Evolutionary conservation across 2,329 filamentous ascomycete genomes (phyloP).

Genomic region (Geosmithia morbida): DNA sequence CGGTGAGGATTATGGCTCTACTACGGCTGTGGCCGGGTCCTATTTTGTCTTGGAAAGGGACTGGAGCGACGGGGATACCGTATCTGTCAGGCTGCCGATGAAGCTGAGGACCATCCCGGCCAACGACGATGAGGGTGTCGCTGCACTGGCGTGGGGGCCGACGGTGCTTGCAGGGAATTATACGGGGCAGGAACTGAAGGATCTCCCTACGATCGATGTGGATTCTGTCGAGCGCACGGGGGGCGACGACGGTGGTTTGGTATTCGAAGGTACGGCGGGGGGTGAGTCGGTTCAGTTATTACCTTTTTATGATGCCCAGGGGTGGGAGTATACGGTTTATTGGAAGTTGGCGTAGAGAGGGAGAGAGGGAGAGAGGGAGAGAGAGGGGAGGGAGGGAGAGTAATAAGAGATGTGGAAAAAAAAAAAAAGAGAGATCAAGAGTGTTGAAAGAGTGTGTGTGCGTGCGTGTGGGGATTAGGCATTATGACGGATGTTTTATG

Average conservation of each 20-base stretch:
- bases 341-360: constrained; percentile 12
- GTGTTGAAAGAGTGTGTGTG: too few relatives aligned
- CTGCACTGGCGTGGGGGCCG: constrained; percentile 31
- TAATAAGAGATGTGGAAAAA: too few relatives aligned
- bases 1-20: constrained; percentile 12
- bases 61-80: constrained; percentile 27
- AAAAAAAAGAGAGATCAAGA: too few relatives aligned
- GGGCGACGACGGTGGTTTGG: constrained; percentile 6
- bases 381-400: too few relatives aligned
- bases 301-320: constrained; percentile 25
- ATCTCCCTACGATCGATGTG: constrained; percentile 15
- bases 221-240: constrained; percentile 11
- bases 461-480: too few relatives aligned
- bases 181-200: constrained; percentile 12
- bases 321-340: constrained; percentile 26
- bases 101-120: constrained; percentile 23
- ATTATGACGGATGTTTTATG: too few relatives aligned
- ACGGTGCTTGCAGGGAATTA: constrained; percentile 30
- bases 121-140: constrained; percentile 28
- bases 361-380: too few relatives aligned
- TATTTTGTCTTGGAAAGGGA: constrained; percentile 24
- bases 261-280: constrained; percentile 17
- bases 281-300: constrained; percentile 15
- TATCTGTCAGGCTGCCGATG: constrained; percentile 30
- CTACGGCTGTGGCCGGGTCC: constrained; percentile 16